Conservation (phyloP, 805 yeast species). For the Schwanniomyces occidentalis region DNA sequence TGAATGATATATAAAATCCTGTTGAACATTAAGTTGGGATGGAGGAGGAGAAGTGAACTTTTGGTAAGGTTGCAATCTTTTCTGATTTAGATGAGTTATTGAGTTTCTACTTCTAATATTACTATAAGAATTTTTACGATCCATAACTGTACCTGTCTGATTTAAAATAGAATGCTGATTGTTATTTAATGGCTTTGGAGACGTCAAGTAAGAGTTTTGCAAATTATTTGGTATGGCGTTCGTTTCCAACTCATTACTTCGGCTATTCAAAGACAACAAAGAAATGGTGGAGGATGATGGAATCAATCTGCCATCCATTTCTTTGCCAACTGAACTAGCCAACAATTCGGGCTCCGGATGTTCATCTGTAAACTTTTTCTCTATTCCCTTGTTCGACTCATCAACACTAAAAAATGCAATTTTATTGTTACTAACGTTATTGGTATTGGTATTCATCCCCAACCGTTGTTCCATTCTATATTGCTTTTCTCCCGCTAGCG, state of each 20-base stretch:
- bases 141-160: conserved; percentile 10
- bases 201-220: conserved; percentile 1
- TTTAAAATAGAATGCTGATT: neutral
- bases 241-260: conserved; percentile 5
- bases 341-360: conserved; percentile 47
- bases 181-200: conserved; percentile 1
- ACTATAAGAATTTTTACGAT: conserved; percentile 18
- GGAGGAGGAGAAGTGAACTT: conserved; percentile 32
- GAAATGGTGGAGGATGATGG: conserved; percentile 46
- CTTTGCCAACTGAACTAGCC: conserved; percentile 45
- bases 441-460: neutral
- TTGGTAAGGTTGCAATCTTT: conserved; percentile 39
- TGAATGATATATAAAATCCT: conserved; percentile 7
- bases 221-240: neutral
- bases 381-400: neutral
- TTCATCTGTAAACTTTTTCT: conserved; percentile 21
- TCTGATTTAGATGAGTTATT: conserved; percentile 26
- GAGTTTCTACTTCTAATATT: conserved; percentile 21
- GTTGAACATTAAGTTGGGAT: conserved; percentile 3
- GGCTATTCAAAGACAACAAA: conserved; percentile 34
- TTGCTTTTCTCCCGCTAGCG: conserved; percentile 24
- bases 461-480: conserved; percentile 1
- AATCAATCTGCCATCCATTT: conserved; percentile 38
- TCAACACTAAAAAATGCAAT: conserved; percentile 4
- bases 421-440: neutral